These are phyloP conservation scores for Fomitopsis serialis DNA, from an alignment of 768 basidiomycete genomes.

Conservation along the genomic window DNA sequence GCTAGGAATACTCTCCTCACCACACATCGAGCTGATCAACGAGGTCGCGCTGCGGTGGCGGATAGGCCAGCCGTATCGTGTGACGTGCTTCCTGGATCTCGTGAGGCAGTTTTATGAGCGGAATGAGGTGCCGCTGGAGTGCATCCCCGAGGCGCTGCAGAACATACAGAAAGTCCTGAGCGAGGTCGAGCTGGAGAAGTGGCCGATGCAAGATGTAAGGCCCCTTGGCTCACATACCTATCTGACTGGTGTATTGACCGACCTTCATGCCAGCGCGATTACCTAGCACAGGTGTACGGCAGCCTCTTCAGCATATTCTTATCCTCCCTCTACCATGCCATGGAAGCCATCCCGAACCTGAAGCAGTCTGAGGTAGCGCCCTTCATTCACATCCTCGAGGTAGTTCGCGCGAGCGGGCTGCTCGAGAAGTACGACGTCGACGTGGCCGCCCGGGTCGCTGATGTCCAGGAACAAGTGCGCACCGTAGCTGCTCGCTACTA, in stretches of 20 bases:
- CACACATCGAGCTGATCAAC: constrained; percentile 78
- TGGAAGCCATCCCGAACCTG: constrained; percentile 70
- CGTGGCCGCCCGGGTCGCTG: constrained; percentile 56
- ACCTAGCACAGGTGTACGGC: constrained; percentile 62
- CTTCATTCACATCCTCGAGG: constrained; percentile 63
- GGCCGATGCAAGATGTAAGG: constrained; percentile 82
- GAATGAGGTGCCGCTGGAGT: constrained; percentile 89
- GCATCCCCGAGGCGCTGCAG: constrained; percentile 84
- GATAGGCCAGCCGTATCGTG: constrained; percentile 73
- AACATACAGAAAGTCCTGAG: constrained; percentile 64
- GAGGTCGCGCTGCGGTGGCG: constrained; percentile 91
- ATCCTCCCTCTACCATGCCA: constrained; percentile 75
- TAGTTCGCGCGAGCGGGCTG: constrained; percentile 62
- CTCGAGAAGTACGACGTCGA: constrained; percentile 74
- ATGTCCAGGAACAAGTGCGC: constrained; percentile 62
- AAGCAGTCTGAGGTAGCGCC: constrained; percentile 67
- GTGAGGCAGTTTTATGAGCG: constrained; percentile 85
- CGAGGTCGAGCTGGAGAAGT: constrained; percentile 67
- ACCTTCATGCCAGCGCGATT: constrained; percentile 48
- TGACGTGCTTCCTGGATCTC: constrained; percentile 76
- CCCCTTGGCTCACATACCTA: not conserved
- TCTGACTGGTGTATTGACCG: not conserved
- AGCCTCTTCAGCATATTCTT: constrained; percentile 84
- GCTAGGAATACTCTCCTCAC: constrained; percentile 76
- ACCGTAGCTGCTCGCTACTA: constrained; percentile 59